Percentiles rank a stretch among this genome's conserved stretches.
These are phyloP conservation scores for Fraxinus floribunda DNA, from an alignment of 305 asterid genomes.

Conservation along the genomic window DNA sequence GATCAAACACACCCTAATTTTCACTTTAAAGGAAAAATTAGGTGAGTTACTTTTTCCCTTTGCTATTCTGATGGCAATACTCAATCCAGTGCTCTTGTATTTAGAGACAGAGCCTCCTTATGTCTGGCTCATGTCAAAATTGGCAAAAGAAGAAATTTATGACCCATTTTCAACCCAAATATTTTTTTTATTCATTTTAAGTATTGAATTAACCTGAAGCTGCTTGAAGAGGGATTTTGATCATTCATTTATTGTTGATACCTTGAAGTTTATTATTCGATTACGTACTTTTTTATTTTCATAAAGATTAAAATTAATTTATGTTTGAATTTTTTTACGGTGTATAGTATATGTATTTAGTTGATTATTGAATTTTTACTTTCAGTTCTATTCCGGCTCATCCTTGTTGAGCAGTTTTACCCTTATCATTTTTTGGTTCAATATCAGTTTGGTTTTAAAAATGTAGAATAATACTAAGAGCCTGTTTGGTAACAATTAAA, in stretches of 20 bases:
- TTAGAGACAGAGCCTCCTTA: neutral
- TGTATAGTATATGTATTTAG: neutral
- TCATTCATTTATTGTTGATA: neutral
- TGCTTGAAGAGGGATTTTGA: neutral
- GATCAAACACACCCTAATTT: neutral
- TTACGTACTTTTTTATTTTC: too few relatives aligned
- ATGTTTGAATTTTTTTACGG: neutral
- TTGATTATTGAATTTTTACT: too few relatives aligned
- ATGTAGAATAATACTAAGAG: neutral
- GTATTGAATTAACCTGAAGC: neutral
- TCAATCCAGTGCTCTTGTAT: neutral
- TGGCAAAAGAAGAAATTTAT: neutral
- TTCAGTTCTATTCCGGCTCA: neutral
- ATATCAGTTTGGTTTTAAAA: neutral
- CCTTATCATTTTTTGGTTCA: neutral
- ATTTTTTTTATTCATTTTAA: too few relatives aligned
- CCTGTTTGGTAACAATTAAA: too few relatives aligned
- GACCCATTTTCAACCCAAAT: neutral
- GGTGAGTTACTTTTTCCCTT: neutral
- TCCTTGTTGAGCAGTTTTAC: neutral
- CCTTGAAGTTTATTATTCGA: too few relatives aligned
- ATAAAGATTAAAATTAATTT: too few relatives aligned
- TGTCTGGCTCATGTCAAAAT: neutral
- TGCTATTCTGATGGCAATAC: neutral
- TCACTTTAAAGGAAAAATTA: neutral